Evolutionary conservation across 352 stramenopile genomes (phyloP).

Genomic region (Phytophthora fragariaefolia): DNA sequence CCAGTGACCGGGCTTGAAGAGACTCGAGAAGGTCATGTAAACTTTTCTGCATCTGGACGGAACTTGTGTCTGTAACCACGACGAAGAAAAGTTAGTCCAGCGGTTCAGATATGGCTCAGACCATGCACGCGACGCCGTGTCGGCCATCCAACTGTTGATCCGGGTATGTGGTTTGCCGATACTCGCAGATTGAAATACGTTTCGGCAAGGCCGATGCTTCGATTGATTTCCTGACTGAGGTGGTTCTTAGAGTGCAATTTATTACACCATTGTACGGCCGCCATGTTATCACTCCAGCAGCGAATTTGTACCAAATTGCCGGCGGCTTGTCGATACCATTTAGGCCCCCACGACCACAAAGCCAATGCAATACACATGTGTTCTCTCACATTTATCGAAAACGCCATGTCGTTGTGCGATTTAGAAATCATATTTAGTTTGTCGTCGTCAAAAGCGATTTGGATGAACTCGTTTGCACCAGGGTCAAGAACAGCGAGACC

Average conservation of each 20-base stretch:
- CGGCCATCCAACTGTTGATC: slow-evolving; percentile 26
- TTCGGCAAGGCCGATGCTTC: slow-evolving; percentile 28
- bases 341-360: background rate
- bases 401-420: background rate
- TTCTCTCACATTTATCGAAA: slow-evolving; percentile 8
- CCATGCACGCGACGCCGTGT: slow-evolving; percentile 27
- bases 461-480: background rate
- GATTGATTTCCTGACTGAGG: slow-evolving; percentile 42
- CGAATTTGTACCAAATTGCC: background rate
- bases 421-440: too few relatives aligned
- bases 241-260: slow-evolving; percentile 12
- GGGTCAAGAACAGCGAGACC: slow-evolving; percentile 1
- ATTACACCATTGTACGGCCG: slow-evolving; percentile 24
- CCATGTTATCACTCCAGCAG: slow-evolving; percentile 32
- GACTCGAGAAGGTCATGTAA: background rate
- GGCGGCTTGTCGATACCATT: background rate
- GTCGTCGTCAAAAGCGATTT: slow-evolving; percentile 1
- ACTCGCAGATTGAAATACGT: slow-evolving; percentile 15
- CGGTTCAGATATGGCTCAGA: slow-evolving; percentile 4
- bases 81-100: slow-evolving; percentile 8
- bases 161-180: slow-evolving; percentile 10
- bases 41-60: background rate
- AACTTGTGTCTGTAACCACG: slow-evolving; percentile 1
- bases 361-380: slow-evolving; percentile 5
- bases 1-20: background rate